Evolutionary conservation across 192 early-diverging fungal genomes (phyloP), one percentile per base, ranked within the genome.

Genomic region (Backusella tuberculispora): DNA sequence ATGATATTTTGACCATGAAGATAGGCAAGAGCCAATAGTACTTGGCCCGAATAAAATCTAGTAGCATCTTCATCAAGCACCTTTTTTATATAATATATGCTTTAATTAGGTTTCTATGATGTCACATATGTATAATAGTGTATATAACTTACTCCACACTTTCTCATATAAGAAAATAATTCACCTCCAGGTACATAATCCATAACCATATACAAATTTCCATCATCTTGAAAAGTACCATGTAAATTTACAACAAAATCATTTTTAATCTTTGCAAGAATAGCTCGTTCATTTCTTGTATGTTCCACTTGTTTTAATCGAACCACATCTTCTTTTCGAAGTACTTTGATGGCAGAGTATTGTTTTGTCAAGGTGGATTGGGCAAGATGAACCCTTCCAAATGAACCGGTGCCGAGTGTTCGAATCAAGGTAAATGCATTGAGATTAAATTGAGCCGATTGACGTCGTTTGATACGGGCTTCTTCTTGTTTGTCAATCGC

Each of bases 241-340:
- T 95, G 88, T 84, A 98, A 89, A 72, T 86, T 85, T 66, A 98
- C 95, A 53, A 97, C 80, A 78, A 96, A 98, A 41, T 95, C 96
- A 77, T 91, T 91, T 78, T 89, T 85, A 66, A 96, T 88, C 69
- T 88, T 85, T 53, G 90, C 91, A 7, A 98, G 86, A 69, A 98
- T 96, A 46, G 86, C 85, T 80, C 92, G 91, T 81, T 98, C 97
- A 85, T 96, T 97, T 78, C 96, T 92, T 66, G 93, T 97, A 77
- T 98, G 95, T 82, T 98, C 96, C n/a, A 98, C 95, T 76, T 98
- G 97, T 81, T 94, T 94, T 76, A 94, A 85, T 42, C 92, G 90
- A 56, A 98, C 95, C 8, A 98, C 92, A 66, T 98, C 95, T 69
- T 88, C 76, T 80, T 98, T 98, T 67, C 92, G 90, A 71, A 98